These are phyloP conservation scores for Trypanosoma boissoni DNA, from an alignment of 208 protist species.

Conservation along the genomic window DNA sequence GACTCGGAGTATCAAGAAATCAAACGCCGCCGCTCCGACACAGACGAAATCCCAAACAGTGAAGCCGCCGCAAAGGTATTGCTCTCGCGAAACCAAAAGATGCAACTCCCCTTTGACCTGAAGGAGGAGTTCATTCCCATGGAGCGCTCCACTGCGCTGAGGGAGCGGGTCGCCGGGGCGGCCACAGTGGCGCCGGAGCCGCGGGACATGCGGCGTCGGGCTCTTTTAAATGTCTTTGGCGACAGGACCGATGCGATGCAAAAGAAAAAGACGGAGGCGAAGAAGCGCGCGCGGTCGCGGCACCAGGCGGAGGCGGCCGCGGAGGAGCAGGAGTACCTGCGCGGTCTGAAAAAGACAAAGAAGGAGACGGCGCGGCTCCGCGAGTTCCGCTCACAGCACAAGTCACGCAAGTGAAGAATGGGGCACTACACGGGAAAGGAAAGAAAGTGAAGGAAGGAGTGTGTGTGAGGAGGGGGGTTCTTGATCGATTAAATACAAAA, in stretches of 20 bases:
- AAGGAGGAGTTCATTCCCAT: constrained; percentile 91
- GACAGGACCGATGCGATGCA: constrained; percentile 73
- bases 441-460: constrained; percentile 4
- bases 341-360: constrained; percentile 89
- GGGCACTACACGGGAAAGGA: constrained; percentile 3
- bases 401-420: constrained; percentile 51
- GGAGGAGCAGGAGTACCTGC: constrained; percentile 75
- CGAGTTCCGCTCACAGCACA: constrained; percentile 90
- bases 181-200: constrained; percentile 73
- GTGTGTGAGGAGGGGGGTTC: not conserved
- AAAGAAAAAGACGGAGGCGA: constrained; percentile 69
- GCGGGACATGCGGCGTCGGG: constrained; percentile 77
- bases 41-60: constrained; percentile 38
- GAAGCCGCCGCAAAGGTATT: constrained; percentile 31
- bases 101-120: constrained; percentile 87
- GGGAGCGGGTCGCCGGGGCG: constrained; percentile 69
- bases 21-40: constrained; percentile 68
- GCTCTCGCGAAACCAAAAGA: constrained; percentile 75
- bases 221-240: constrained; percentile 69
- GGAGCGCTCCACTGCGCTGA: constrained; percentile 44
- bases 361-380: constrained; percentile 85
- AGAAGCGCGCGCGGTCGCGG: constrained; percentile 65
- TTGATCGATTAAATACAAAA: not conserved
- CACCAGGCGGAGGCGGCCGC: constrained; percentile 44
- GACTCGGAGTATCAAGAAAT: constrained; percentile 88